phyloP scores from a whole-genome alignment of 768 basidiomycete genomes.

The Termitomyces eurrhizus region DNA sequence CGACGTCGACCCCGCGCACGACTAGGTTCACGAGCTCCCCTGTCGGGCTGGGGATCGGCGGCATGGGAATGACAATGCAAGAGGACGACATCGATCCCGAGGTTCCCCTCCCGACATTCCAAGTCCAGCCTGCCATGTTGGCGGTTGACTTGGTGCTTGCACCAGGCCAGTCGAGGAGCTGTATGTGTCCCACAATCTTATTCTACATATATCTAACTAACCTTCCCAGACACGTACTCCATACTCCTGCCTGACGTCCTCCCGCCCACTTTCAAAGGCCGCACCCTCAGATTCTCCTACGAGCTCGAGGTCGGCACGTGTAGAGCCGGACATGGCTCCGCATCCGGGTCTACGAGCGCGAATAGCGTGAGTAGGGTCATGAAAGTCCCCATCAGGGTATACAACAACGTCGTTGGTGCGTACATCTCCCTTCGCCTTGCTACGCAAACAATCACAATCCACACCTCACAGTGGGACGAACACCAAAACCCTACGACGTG shows the following conservation, averaged over 20 bases:
- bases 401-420: conserved; percentile 82
- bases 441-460: not conserved
- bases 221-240: conserved; percentile 67
- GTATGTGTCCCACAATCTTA: conserved; percentile 41
- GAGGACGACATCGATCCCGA: conserved; percentile 58
- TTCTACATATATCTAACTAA: not conserved
- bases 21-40: not conserved
- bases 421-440: not conserved
- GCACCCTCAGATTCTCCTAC: conserved; percentile 82
- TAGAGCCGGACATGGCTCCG: conserved; percentile 44
- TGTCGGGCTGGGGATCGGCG: not conserved
- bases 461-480: conserved; percentile 42
- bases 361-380: conserved; percentile 69
- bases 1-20: not conserved
- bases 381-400: conserved; percentile 89
- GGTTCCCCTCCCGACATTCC: conserved; percentile 75
- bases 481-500: conserved; percentile 71
- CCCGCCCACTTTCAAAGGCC: conserved; percentile 89
- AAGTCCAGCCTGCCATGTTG: conserved; percentile 82
- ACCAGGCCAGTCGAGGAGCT: conserved; percentile 83
- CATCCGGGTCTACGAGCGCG: conserved; percentile 13
- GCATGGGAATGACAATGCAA: conserved; percentile 15
- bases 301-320: conserved; percentile 88
- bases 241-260: conserved; percentile 71
- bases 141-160: conserved; percentile 80